Evolutionary conservation across 208 protist genomes (phyloP).

Genomic region (Trypanosoma cruzi): DNA sequence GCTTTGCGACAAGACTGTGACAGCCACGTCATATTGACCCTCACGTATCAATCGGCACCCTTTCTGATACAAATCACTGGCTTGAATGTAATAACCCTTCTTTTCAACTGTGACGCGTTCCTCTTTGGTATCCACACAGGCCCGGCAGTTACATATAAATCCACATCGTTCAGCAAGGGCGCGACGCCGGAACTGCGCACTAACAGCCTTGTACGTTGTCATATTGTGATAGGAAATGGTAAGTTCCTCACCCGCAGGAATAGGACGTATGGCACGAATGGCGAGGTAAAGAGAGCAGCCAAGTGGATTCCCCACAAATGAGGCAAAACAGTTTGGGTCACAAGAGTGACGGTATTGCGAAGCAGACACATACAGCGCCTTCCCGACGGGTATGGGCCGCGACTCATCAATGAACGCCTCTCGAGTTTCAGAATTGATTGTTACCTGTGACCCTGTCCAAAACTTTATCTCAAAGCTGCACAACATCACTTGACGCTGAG

Average conservation of each 20-base stretch:
- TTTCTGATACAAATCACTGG: slow-evolving; percentile 91
- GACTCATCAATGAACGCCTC: slow-evolving; percentile 47
- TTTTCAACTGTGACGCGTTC: slow-evolving; percentile 59
- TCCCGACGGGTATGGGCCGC: slow-evolving; percentile 57
- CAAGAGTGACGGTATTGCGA: slow-evolving; percentile 83
- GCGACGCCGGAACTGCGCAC: slow-evolving; percentile 67
- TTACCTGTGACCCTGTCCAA: slow-evolving; percentile 41
- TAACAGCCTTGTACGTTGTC: slow-evolving; percentile 74
- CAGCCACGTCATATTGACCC: slow-evolving; percentile 65
- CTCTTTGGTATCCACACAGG: slow-evolving; percentile 71
- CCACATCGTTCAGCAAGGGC: slow-evolving; percentile 73
- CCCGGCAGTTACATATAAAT: slow-evolving; percentile 73
- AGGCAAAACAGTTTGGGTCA: slow-evolving; percentile 85
- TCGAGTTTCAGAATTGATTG: slow-evolving; percentile 19
- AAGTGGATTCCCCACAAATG: slow-evolving; percentile 80
- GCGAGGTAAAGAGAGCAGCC: slow-evolving; percentile 50
- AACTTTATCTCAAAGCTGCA: slow-evolving; percentile 67
- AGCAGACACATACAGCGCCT: slow-evolving; percentile 64
- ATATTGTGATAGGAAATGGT: slow-evolving; percentile 79
- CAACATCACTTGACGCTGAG: slow-evolving; percentile 72
- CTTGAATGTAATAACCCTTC: slow-evolving; percentile 82
- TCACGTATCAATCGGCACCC: slow-evolving; percentile 81
- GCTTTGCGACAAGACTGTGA: slow-evolving; percentile 85
- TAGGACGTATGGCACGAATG: slow-evolving; percentile 60
- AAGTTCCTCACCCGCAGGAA: slow-evolving; percentile 80